These are phyloP conservation scores for Cercospora zeae-maydis DNA, from an alignment of 2,329 filamentous ascomycete species.

Conservation along the genomic window DNA sequence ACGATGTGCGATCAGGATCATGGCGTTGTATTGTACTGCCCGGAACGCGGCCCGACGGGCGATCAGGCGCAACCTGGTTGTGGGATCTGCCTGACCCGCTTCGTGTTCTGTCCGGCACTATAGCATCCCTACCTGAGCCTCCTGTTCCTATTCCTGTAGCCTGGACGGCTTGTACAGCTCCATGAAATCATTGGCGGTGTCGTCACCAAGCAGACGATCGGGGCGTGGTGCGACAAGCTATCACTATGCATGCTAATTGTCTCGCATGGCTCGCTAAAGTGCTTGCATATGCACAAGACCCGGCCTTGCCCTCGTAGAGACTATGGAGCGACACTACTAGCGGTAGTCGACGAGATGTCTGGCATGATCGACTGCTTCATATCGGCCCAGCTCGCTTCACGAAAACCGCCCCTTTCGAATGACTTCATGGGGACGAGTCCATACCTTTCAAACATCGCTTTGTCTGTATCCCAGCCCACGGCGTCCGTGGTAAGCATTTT, in stretches of 20 bases:
- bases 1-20: not conserved
- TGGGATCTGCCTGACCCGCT: not conserved
- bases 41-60: not conserved
- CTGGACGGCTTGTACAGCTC: not conserved
- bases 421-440: constrained; percentile 71
- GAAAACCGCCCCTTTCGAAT: constrained; percentile 36
- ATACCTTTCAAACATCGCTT: constrained; percentile 77
- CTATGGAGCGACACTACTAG: not conserved
- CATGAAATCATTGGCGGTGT: not conserved
- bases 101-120: not conserved
- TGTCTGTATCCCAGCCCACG: constrained; percentile 87
- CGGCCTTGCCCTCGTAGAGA: not conserved
- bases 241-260: not conserved
- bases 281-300: not conserved
- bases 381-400: constrained; percentile 31
- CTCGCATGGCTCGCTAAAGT: not conserved
- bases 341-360: not conserved
- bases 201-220: not conserved
- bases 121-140: not conserved
- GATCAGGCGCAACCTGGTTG: not conserved
- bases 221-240: not conserved
- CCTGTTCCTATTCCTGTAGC: not conserved
- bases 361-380: constrained; percentile 21
- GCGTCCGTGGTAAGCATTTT: constrained; percentile 94
- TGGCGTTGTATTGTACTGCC: not conserved